Percentiles rank a stretch among this genome's conserved stretches.
These are phyloP conservation scores for Rhododendron ovatum DNA, from an alignment of 148 eudicot species.

Conservation along the genomic window DNA sequence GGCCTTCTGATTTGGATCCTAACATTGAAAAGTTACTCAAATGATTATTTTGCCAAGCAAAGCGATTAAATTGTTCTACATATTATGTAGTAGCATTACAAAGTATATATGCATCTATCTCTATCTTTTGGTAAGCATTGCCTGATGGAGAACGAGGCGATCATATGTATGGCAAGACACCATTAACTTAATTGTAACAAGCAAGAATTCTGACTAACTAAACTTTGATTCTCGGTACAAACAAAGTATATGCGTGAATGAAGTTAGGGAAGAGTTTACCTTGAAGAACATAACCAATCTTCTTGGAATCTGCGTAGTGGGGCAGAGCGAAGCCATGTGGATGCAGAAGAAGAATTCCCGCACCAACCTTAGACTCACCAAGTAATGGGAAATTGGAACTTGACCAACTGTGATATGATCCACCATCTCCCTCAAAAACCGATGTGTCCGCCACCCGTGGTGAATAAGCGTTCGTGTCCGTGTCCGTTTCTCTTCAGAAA, in stretches of 20 bases:
- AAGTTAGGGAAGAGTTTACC: constrained; percentile 15
- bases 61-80: no score
- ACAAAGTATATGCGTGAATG: neutral
- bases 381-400: constrained; percentile 21
- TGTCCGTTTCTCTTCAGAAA: neutral
- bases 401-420: constrained; percentile 39
- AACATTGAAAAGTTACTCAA: no score
- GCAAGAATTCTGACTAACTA: no score
- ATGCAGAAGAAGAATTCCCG: constrained; percentile 25
- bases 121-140: no score
- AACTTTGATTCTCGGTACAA: no score
- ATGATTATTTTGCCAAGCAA: no score
- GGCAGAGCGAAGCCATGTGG: constrained; percentile 51
- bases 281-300: constrained; percentile 44
- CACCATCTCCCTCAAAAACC: constrained; percentile 39
- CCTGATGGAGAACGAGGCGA: no score
- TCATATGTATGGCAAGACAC: no score
- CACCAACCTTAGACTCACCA: constrained; percentile 27
- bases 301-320: constrained; percentile 41
- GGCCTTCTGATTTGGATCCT: no score
- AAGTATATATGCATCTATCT: neutral
- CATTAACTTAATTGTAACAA: no score
- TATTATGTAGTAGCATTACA: no score
- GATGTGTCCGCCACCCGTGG: neutral
- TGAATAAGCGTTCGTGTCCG: neutral